Evolutionary conservation across 768 basidiomycete species (phyloP), one percentile per base, ranked within the genome.

Genomic region (Tulasnella sp.): DNA sequence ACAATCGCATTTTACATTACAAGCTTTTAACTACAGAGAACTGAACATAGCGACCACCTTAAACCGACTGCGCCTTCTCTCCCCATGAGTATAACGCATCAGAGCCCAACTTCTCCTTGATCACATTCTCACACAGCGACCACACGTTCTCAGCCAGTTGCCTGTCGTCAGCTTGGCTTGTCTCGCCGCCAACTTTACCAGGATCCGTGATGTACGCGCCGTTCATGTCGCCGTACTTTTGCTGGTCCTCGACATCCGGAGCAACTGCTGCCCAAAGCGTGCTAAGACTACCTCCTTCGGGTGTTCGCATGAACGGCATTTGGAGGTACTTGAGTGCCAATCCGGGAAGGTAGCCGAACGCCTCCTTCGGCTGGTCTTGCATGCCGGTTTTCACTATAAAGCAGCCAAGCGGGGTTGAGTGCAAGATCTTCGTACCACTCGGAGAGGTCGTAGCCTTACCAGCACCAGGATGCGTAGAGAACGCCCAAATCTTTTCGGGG

Each of bases 401-500:
- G 16, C 1, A 5, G 11, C 3, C 20, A 16, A 15, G 16, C 11
- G 16, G 46, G 15, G 32, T 26, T 67, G 29, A 67, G 32, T 26
- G 35, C 3, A 26, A 29, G 26, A 32, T 67, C 5, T 29, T 26
- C 32, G 5, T 9, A 32, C 61, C 10, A 26, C 29, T 2, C 5
- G 35, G 26, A 67, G 61, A 67, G 13, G 0, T 13, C 3, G 61
- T 35, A 2, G 0, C 26, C 61, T 6, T 67, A 67, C 61, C 61
- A 9, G 83, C 82, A 10, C 83, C 83, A 4, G 83, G 83, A 79
- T 84, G 83, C 23, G 83, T 82, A 13, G 82, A 79, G 51, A 82
- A 77, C 32, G 81, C 80, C 70, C 81, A 83, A 32, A 84, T 80
- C 78, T 83, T 81, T 73, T 83, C 83, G 13, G 79, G 77, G 79